Evolutionary conservation across 176 grass and related monocot species (phyloP), one percentile per base, ranked within the genome.

Genomic region (Oryza nivara): DNA sequence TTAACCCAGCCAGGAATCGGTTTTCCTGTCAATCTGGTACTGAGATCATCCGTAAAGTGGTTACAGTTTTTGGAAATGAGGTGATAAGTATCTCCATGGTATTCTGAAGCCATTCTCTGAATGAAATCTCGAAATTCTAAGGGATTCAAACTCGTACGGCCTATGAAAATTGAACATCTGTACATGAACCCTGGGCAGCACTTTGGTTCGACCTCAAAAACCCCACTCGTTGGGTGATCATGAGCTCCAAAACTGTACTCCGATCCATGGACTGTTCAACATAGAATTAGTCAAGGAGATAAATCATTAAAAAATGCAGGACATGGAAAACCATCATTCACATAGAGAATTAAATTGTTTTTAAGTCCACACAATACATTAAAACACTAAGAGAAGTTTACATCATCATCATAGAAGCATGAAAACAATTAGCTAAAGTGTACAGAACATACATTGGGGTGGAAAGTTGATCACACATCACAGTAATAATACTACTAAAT

Each of bases 41-140:
- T 94, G 73, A 94, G 89, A 86, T 99, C 96, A 90, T 99, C 89
- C 1, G 91, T 99, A 68, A 99, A 96, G 75, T 99, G 91, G 85
- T 99, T 99, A 52, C 93, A 99, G 52, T 96, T 99, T 86, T 99
- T 99, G 35, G 96, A 94, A 85, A 99, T 96, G 56, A 99, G 89
- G 81, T 99, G 96, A 78, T 99, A 99, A 46, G 93, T 89, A 80
- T 99, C 96, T 43, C 96, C 96, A 79, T 99, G 89, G 67, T 96
- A 96, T 69, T 96, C 93, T 16, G 84, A 82, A 76, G 93, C 86
- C 65, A 99, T 86, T 41, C 80, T 87, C 72, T 94, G 91, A 68
- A 99, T 82, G 77, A 91, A 99, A n/a, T 88, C 88, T 80, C 84
- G 86, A 78, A 96, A 92, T 88, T 96, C 91, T 44, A 85, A 47